These are phyloP conservation scores for Fusarium luffae DNA, from an alignment of 2,329 filamentous ascomycete genomes.

Conservation along the genomic window DNA sequence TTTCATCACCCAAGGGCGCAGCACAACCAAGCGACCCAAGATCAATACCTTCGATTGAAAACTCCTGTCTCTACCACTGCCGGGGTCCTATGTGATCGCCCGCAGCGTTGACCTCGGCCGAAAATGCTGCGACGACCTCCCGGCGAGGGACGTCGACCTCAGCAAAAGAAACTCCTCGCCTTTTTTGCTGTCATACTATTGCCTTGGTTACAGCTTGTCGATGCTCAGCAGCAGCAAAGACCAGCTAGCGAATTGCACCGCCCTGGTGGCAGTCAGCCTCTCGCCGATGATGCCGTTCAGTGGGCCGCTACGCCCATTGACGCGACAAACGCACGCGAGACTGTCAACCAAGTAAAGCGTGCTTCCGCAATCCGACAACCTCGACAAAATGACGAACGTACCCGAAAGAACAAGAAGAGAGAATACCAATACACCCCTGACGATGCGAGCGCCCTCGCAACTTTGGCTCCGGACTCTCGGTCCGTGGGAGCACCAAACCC, in stretches of 20 bases:
- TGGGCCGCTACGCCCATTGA: conserved; percentile 49
- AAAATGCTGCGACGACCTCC: conserved; percentile 73
- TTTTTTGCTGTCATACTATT: conserved; percentile 69
- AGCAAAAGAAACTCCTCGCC: conserved; percentile 61
- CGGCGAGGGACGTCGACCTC: conserved; percentile 64
- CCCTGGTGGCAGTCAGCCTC: conserved; percentile 43
- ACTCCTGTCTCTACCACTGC: not conserved
- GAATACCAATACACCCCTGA: conserved; percentile 55
- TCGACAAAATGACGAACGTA: conserved; percentile 40
- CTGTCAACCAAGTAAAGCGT: conserved; percentile 44
- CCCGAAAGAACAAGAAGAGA: conserved; percentile 49
- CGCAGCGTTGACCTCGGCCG: conserved; percentile 21
- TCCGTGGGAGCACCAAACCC: conserved; percentile 91
- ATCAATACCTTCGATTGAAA: conserved; percentile 3
- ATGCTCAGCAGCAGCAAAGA: conserved; percentile 72
- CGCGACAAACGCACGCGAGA: conserved; percentile 46
- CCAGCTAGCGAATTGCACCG: conserved; percentile 40
- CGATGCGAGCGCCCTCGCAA: conserved; percentile 96
- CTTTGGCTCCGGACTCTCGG: conserved; percentile 89
- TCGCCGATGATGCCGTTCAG: conserved; percentile 46
- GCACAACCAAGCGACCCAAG: not conserved
- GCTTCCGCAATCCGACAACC: conserved; percentile 42
- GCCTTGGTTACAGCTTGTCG: conserved; percentile 65
- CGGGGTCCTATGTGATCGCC: conserved; percentile 44
- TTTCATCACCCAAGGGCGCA: not conserved